A percentile compares a stretch with the other conserved stretches of the same genome.
phyloP scores from a whole-genome alignment of 139 green algal genomes.

The Picochlorum sp. region DNA sequence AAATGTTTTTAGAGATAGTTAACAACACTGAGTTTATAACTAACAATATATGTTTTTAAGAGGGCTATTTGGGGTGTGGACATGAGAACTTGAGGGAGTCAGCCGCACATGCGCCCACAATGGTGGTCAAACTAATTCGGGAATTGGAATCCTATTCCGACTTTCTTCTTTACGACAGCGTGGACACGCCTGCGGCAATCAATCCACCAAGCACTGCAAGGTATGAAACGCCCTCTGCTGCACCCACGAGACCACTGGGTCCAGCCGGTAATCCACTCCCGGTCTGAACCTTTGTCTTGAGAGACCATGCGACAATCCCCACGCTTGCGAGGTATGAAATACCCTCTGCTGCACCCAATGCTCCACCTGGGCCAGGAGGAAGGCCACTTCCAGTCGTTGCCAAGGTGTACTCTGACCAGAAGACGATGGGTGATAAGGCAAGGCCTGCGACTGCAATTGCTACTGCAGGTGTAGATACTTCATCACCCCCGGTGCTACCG shows the following conservation, averaged over 20 bases:
- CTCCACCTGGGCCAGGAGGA: constrained; percentile 42
- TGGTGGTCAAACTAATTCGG: background rate
- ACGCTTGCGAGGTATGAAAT: constrained; percentile 44
- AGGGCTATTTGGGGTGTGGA: background rate
- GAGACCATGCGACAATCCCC: constrained; percentile 53
- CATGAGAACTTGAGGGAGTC: no score
- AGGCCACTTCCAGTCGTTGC: constrained; percentile 59
- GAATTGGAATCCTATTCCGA: background rate
- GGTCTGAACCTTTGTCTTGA: constrained; percentile 61
- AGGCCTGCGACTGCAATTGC: constrained; percentile 26
- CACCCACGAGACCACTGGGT: constrained; percentile 61
- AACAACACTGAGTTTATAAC: background rate
- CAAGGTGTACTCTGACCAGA: constrained; percentile 48
- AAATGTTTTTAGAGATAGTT: background rate
- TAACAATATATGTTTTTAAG: background rate
- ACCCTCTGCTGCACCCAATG: constrained; percentile 28
- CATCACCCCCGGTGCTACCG: background rate
- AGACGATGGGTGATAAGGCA: constrained; percentile 33
- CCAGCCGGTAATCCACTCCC: constrained; percentile 63
- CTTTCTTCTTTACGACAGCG: background rate
- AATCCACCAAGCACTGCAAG: constrained; percentile 21
- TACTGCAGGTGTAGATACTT: background rate
- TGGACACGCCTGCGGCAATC: background rate
- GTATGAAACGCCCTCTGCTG: constrained; percentile 33
- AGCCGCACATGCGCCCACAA: no score